Evolutionary conservation across 129 eudicot species (phyloP).

Genomic region (Solidago caesia): DNA sequence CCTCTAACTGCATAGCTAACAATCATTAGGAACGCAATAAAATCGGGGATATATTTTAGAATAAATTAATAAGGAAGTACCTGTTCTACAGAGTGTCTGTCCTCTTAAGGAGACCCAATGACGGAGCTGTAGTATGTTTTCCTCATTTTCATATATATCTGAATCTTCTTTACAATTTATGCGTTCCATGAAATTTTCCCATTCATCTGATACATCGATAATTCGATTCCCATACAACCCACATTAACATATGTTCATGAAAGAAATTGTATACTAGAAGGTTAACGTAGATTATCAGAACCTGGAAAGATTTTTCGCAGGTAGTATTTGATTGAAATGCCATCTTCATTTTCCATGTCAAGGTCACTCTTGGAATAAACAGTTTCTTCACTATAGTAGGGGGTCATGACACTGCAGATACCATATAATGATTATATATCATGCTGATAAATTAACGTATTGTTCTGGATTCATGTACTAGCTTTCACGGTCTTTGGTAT

Average conservation of each 20-base stretch:
- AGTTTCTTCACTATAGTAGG: constrained; percentile 96
- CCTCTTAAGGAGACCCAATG: constrained; percentile 99
- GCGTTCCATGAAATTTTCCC: constrained; percentile 96
- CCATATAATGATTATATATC: constrained; percentile 17
- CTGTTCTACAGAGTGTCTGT: constrained; percentile 97
- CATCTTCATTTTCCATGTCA: constrained; percentile 97
- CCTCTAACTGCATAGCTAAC: constrained; percentile 77
- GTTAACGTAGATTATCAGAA: constrained; percentile 29
- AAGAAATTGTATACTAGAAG: constrained; percentile 20
- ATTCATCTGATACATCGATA: constrained; percentile 69
- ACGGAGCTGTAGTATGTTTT: constrained; percentile 87
- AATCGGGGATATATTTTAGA: not conserved
- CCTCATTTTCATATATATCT: constrained; percentile 84
- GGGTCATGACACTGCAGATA: constrained; percentile 92
- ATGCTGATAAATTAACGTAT: constrained; percentile 17
- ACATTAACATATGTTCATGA: constrained; percentile 12
- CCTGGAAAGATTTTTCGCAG: constrained; percentile 98
- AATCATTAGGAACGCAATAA: constrained; percentile 24
- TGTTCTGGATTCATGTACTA: constrained; percentile 2
- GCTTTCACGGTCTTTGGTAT: constrained; percentile 1
- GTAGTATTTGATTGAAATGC: constrained; percentile 80
- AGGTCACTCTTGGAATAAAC: constrained; percentile 90
- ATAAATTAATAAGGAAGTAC: constrained; percentile 33
- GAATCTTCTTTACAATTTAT: constrained; percentile 65
- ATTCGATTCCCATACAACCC: constrained; percentile 23